Percentiles rank a stretch among this genome's conserved stretches.
Conservation (phyloP, 2,329 filamentous ascomycete genomes). For the Ophiostoma perfectum region DNA sequence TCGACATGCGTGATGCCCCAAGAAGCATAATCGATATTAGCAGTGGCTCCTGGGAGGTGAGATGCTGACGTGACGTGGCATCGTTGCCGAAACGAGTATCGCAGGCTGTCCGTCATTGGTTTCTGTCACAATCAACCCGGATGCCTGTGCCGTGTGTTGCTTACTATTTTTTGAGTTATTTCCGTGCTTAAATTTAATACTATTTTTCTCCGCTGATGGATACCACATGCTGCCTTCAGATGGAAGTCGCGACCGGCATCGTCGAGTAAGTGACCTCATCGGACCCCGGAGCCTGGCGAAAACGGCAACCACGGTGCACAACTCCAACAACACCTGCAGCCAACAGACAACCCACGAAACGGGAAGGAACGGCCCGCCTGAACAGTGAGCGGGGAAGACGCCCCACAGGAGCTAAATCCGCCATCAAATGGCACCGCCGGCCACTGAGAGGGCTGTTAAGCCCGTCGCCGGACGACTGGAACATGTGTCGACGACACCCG, state of each 20-base stretch:
- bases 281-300: background rate
- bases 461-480: background rate
- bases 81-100: background rate
- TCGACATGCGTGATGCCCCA: background rate
- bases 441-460: background rate
- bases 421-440: background rate
- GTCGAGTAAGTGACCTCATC: background rate
- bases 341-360: background rate
- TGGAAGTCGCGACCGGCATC: constrained; percentile 9
- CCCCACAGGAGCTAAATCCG: background rate
- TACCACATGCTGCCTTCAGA: background rate
- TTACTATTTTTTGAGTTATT: background rate
- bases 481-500: background rate
- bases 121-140: background rate
- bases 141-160: background rate
- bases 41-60: background rate
- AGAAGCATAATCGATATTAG: background rate
- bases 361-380: constrained; percentile 2
- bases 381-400: background rate
- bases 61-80: constrained; percentile 7
- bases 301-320: background rate
- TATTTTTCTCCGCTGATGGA: background rate
- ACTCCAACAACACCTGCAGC: background rate
- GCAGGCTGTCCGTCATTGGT: background rate
- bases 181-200: background rate